Evolutionary conservation across 208 protist species (phyloP).

Genomic region (Paratrypanosoma confusum): DNA sequence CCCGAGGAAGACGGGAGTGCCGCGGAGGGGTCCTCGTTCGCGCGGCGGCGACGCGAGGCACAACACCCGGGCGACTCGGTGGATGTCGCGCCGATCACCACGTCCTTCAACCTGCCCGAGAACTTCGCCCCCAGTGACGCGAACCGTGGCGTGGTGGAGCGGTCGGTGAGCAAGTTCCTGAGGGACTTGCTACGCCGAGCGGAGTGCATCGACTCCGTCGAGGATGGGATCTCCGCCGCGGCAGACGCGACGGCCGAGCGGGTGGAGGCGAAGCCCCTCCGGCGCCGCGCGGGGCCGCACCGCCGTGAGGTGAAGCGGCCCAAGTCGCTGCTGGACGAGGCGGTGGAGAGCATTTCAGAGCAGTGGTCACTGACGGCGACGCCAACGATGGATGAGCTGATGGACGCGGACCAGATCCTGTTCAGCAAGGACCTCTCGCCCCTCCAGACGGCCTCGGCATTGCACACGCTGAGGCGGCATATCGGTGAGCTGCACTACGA

Average conservation of each 20-base stretch:
- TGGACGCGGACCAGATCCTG: slow-evolving; percentile 82
- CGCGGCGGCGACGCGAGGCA: neutral
- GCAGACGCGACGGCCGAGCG: slow-evolving; percentile 70
- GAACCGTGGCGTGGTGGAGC: slow-evolving; percentile 69
- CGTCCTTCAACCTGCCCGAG: slow-evolving; percentile 72
- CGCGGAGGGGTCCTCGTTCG: slow-evolving; percentile 8
- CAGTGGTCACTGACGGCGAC: slow-evolving; percentile 65
- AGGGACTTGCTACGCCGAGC: slow-evolving; percentile 75
- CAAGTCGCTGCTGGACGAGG: slow-evolving; percentile 79
- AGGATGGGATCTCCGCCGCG: slow-evolving; percentile 62
- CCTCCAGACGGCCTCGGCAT: slow-evolving; percentile 72
- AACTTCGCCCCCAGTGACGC: slow-evolving; percentile 64
- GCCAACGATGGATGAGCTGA: slow-evolving; percentile 80
- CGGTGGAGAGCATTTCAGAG: slow-evolving; percentile 54
- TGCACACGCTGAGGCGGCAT: slow-evolving; percentile 69
- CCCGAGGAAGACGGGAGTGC: slow-evolving; percentile 4
- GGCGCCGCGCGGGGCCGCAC: slow-evolving; percentile 22
- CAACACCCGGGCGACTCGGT: slow-evolving; percentile 1
- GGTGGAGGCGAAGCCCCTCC: slow-evolving; percentile 64
- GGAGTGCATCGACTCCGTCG: slow-evolving; percentile 73
- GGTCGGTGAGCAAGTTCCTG: slow-evolving; percentile 82
- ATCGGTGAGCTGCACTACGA: slow-evolving; percentile 83
- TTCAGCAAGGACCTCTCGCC: slow-evolving; percentile 68
- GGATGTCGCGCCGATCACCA: slow-evolving; percentile 22
- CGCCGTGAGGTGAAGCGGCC: slow-evolving; percentile 8